A percentile compares a stretch with the other conserved stretches of the same genome.
Conservation (phyloP, 176 grass and related monocot species). For the Ensete glaucum region DNA sequence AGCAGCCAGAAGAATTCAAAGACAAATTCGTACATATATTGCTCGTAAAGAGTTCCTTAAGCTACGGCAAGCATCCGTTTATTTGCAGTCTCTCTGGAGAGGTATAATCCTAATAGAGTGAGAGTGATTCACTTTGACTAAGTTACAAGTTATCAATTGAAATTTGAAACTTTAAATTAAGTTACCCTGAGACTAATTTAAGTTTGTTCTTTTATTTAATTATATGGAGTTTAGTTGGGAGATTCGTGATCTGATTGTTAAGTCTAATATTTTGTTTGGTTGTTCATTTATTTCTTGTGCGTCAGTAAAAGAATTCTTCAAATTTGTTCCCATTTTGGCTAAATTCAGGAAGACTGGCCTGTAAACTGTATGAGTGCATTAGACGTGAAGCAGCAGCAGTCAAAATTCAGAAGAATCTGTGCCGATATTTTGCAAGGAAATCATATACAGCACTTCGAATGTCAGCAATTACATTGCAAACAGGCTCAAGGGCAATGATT, state of each 20-base stretch:
- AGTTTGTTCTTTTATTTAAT: not conserved
- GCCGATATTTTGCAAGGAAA: constrained; percentile 60
- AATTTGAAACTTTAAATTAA: not conserved
- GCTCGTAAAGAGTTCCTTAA: constrained; percentile 66
- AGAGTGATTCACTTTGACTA: not conserved
- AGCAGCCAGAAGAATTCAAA: constrained; percentile 70
- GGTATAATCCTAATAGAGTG: constrained; percentile 34
- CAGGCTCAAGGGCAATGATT: constrained; percentile 56
- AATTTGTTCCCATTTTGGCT: not conserved
- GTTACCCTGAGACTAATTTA: not conserved
- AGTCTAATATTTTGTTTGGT: not conserved
- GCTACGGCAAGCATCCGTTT: constrained; percentile 36
- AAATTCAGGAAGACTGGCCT: constrained; percentile 65
- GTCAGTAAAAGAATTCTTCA: not conserved
- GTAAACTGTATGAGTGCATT: constrained; percentile 47
- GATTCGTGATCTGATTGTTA: not conserved
- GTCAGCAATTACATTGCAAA: constrained; percentile 60
- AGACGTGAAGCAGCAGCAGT: constrained; percentile 68
- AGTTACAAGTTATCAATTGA: not conserved
- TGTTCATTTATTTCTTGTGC: not conserved
- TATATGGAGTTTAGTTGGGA: not conserved
- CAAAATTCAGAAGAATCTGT: constrained; percentile 76
- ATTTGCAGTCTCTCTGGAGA: constrained; percentile 71
- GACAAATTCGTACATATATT: constrained; percentile 67
- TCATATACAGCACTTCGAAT: constrained; percentile 39